A percentile compares a stretch with the other conserved stretches of the same genome.
These are phyloP conservation scores for Phylloporus arenicola DNA, from an alignment of 768 basidiomycete genomes.

Conservation along the genomic window DNA sequence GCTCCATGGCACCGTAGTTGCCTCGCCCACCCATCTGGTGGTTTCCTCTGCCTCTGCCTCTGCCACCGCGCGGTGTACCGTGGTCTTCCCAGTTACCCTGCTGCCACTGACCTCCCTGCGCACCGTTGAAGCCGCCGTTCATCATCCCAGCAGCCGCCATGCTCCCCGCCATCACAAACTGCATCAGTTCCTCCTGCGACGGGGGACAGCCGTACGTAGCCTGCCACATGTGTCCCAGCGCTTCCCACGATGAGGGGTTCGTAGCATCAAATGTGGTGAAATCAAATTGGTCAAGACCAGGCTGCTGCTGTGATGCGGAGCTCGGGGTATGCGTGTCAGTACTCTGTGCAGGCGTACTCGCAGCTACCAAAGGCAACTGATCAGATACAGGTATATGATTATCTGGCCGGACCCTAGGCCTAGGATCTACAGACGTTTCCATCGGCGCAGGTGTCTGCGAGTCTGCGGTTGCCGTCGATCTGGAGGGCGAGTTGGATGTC, in stretches of 20 bases:
- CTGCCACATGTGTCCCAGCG: constrained; percentile 74
- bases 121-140: constrained; percentile 12
- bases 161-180: constrained; percentile 51
- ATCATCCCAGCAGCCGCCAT: constrained; percentile 16
- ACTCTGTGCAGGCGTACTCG: constrained; percentile 52
- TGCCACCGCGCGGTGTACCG: constrained; percentile 31
- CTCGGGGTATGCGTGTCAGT: constrained; percentile 26
- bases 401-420: constrained; percentile 42
- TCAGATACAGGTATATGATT: constrained; percentile 43
- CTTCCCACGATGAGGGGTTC: constrained; percentile 71
- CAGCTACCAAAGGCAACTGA: constrained; percentile 42
- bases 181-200: constrained; percentile 71
- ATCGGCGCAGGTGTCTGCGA: constrained; percentile 27
- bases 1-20: constrained; percentile 30
- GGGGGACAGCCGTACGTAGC: constrained; percentile 63
- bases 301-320: constrained; percentile 37
- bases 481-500: constrained; percentile 36
- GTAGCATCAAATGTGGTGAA: constrained; percentile 68
- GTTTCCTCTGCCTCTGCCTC: constrained; percentile 36
- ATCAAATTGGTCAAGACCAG: constrained; percentile 66
- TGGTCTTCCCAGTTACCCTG: constrained; percentile 20
- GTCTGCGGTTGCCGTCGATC: constrained; percentile 24
- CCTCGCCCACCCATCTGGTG: constrained; percentile 27
- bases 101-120: constrained; percentile 2
- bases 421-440: constrained; percentile 37